A percentile compares a stretch with the other conserved stretches of the same genome.
These are phyloP conservation scores for Russula vinacea DNA, from an alignment of 768 basidiomycete genomes.

Conservation along the genomic window DNA sequence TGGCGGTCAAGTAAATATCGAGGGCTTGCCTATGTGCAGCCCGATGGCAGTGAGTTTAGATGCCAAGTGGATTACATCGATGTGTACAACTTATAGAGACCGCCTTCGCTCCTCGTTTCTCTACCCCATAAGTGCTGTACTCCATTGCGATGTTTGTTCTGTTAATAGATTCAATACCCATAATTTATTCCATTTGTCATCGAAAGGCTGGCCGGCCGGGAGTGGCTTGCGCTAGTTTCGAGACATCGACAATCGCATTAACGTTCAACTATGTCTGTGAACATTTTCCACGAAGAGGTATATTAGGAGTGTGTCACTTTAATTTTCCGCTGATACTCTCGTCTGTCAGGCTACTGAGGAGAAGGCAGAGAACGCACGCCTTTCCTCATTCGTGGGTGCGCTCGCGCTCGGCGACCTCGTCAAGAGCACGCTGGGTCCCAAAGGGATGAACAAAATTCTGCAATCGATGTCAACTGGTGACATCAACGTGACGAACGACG, in stretches of 20 bases:
- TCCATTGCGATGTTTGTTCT: too few species aligned
- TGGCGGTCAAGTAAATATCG: neutral
- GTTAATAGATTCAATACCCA: too few species aligned
- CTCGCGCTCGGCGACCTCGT: constrained; percentile 97
- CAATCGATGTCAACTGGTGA: constrained; percentile 87
- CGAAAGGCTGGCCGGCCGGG: neutral
- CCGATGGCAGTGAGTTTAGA: neutral
- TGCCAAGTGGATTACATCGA: too few species aligned
- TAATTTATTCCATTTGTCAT: too few species aligned
- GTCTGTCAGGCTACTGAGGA: constrained; percentile 75
- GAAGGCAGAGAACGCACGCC: constrained; percentile 95
- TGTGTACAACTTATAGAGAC: too few species aligned
- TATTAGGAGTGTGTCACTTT: neutral
- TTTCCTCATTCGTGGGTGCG: constrained; percentile 96
- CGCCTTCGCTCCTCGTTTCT: constrained; percentile 19
- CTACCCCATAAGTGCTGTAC: too few species aligned
- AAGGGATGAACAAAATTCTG: constrained; percentile 99
- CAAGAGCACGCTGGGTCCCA: constrained; percentile 96
- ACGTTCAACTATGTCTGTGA: constrained; percentile 53
- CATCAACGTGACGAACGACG: constrained; percentile 97
- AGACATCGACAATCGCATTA: too few species aligned
- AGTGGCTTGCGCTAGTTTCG: too few species aligned
- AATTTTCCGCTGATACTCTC: neutral
- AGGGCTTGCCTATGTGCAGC: neutral
- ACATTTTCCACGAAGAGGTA: constrained; percentile 68